Evolutionary conservation across 192 early-diverging fungal genomes (phyloP), one percentile per base, ranked within the genome.

Genomic region (Backusella tarrabulga): DNA sequence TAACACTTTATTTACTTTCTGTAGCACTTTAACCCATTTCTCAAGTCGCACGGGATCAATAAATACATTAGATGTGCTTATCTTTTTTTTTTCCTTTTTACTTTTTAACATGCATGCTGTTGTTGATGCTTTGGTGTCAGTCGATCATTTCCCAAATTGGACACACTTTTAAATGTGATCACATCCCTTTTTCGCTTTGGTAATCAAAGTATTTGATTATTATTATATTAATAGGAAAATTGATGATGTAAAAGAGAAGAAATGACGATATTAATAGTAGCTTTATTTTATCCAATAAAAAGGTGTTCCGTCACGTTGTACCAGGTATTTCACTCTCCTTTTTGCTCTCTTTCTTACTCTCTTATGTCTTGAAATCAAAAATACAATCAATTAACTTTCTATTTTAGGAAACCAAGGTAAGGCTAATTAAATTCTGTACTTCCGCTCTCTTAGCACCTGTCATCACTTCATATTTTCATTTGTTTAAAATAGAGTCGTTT

Each of bases 391-490:
- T 60, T 21, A 0, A 23, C 54, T 19, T 60, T 60, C 54, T 14
- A 63, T 29, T 63, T 63, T 63, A 63, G 26, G 56, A 63, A 63
- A 29, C 12, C 11, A 26, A 29, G 23, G 56, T 63, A 26, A 29
- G 56, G 23, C 56, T 63, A 63, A 63, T 63, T 63, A 63, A 63
- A 63, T 26, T 63, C 26, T 63, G 56, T 63, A 63, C 56, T 29
- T 63, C 56, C 56, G 56, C 23, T 63, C 21, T 63, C 11, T 63
- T 63, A 63, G 56, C 56, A 63, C 56, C 56, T 63, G 56, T 63
- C 56, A 63, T 63, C 23, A 63, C 29, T 63, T 23, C 11, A 63
- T 63, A 63, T 63, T 26, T 63, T 63, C 11, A 63, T 63, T 63
- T 63, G 56, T 63, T 63, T 63, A 63, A 63, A 63, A 50, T 50